phyloP scores from a whole-genome alignment of 768 basidiomycete species.

The Fistulinella prunicolor region DNA sequence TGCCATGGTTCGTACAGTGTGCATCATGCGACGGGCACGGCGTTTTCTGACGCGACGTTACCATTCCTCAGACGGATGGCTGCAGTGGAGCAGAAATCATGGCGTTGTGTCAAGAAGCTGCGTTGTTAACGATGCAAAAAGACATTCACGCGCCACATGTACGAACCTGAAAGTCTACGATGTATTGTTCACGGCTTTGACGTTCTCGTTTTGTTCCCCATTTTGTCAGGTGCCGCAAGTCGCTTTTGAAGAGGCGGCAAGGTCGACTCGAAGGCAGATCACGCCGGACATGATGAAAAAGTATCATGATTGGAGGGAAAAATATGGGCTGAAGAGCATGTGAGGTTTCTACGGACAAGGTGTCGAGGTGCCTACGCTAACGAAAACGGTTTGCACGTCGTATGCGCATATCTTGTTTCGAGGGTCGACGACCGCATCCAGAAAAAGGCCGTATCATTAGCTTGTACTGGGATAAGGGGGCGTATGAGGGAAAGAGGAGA shows the following conservation, averaged over 20 bases:
- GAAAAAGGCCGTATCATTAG: too few relatives aligned
- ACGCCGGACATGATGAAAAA: conserved; percentile 73
- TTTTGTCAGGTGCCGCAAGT: conserved; percentile 67
- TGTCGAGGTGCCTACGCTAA: too few relatives aligned
- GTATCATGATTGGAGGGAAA: conserved; percentile 68
- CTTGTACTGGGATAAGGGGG: too few relatives aligned
- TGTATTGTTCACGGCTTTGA: too few relatives aligned
- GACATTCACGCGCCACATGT: conserved; percentile 79
- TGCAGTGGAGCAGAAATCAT: conserved; percentile 96
- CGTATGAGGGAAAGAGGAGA: too few relatives aligned
- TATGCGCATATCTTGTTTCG: too few relatives aligned
- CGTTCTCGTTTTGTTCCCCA: not conserved
- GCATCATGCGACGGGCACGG: not conserved
- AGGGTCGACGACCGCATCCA: too few relatives aligned
- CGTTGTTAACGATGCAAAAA: conserved; percentile 84
- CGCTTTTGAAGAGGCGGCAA: conserved; percentile 75
- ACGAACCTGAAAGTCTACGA: conserved; percentile 29
- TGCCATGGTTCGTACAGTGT: conserved; percentile 45
- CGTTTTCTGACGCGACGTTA: conserved; percentile 6
- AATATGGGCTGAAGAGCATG: conserved; percentile 19
- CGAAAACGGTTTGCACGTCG: too few relatives aligned
- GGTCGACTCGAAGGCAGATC: conserved; percentile 72
- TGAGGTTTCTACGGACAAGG: conserved; percentile 9
- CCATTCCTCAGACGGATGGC: conserved; percentile 68
- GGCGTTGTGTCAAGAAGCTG: conserved; percentile 94